phyloP scores from a whole-genome alignment of 306 rosid genomes.

The Vigna reflexopilosa region DNA sequence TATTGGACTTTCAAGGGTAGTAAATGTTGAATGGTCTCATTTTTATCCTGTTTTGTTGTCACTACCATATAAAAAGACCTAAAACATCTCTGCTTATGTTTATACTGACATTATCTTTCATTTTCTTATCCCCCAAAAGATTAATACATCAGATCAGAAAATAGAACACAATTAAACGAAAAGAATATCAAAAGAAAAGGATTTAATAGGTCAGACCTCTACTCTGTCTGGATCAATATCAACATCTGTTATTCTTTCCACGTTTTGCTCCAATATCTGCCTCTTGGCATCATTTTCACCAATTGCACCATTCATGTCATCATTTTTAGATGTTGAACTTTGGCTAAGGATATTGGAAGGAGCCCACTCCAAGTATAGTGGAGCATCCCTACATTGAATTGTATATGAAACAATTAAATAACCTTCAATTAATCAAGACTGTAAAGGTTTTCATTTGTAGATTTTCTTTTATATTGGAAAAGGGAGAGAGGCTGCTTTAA shows the following conservation, averaged over 20 bases:
- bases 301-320: conserved; percentile 52
- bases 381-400: conserved; percentile 73
- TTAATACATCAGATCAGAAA: conserved; percentile 32
- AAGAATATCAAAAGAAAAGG: conserved; percentile 1
- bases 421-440: conserved; percentile 32
- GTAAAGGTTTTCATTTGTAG: conserved; percentile 4
- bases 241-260: conserved; percentile 64
- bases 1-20: background rate
- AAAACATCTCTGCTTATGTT: background rate
- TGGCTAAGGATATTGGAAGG: conserved; percentile 74
- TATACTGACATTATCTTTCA: conserved; percentile 1
- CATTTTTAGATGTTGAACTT: conserved; percentile 51
- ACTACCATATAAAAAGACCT: conserved; percentile 19
- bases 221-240: conserved; percentile 91
- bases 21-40: conserved; percentile 27
- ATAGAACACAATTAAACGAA: conserved; percentile 3
- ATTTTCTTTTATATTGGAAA: background rate
- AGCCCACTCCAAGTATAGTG: conserved; percentile 95
- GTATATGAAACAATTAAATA: conserved; percentile 36
- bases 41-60: conserved; percentile 12
- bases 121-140: conserved; percentile 20
- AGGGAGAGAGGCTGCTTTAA: background rate
- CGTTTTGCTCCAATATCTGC: conserved; percentile 63
- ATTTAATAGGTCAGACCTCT: conserved; percentile 66
- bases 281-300: conserved; percentile 77